Base-by-base conservation (phyloP, 108 stramenopile genomes). In the Pseudonitzschia multiseries region DNA sequence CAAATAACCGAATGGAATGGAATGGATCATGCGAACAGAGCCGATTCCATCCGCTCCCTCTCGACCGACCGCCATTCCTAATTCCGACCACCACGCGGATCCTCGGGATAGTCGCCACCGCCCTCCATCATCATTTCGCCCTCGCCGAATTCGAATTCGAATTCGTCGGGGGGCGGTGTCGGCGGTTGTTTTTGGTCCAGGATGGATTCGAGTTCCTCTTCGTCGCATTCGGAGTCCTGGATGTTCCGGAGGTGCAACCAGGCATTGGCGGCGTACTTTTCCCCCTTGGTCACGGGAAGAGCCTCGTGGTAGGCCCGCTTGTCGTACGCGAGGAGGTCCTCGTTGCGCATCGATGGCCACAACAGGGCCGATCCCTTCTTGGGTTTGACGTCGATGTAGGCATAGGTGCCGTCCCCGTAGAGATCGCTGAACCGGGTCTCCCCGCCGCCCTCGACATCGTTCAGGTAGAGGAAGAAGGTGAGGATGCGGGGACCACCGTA, bases 401-500 rank as follows among this genome's bases (percentile, higher is more conserved):
- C 29, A 20, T 0, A 17, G 13, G 61, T 33, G 0, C 18, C 61
- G 29, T 62, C 61, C 8, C 61, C 61, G 10, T 36, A 17, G 5
- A 62, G 8, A 40, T 62, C 36, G 0, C 33, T 62, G 36, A 62
- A 62, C 3, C 61, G 61, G 26, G 61, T 62, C 61, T 62, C 61
- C 13, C 61, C 61, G 15, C 61, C 61, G 33, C 83, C 88, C 57
- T 93, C 93, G 2, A 97, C 95, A 41, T 93, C 89, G 43, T 88
- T 86, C 24, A 97, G 79, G 62, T 96, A 96, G 10, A 96, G 71
- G 69, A 93, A 96, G 22, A 93, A 83, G 13, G 90, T 93, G 57
- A 94, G 53, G 20, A 96, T 89, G 8, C 97, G 87, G 10, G 94
- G 89, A 67, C 94, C 92, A 48, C 80, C 76, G 13, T 70, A 66